Evolutionary conservation across 371 early-diverging fungal species (phyloP), one percentile per base, ranked within the genome.

Genomic region (Entomophthora muscae): DNA sequence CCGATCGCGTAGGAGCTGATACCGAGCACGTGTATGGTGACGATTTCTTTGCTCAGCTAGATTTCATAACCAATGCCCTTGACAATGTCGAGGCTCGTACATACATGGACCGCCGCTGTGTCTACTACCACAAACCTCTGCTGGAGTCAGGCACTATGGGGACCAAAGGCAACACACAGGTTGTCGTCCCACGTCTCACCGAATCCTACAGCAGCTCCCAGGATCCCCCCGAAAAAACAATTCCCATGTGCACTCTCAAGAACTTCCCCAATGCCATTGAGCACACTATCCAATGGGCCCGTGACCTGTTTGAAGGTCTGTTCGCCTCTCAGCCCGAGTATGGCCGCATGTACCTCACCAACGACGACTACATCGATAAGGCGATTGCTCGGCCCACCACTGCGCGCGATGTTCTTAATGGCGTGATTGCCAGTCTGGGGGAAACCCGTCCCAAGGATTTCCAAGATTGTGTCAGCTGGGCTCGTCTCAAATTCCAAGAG

Each of bases 201-300:
- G 99, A 99, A 78, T 93, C 97, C 33, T 99, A 99, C 80, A 92
- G 94, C 1, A 95, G 95, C 7, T 95, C 96, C 53, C 89, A 90
- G 69, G 99, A 99, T 74, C 99, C 99, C 0, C 98, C 97, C 32
- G 99, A 99, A 75, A 98, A 94, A 75, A 85, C 93, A 27, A 98
- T 99, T 66, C 99, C 99, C 33, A 90, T 96, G 67, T 99, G 99
- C 82, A 99, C 99, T 1, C 83, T 99, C 63, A 95, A 97, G 83
- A 98, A 96, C 79, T 98, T 98, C 85, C 99, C 99, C 60, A 93
- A 98, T 72, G 86, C 87, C 2, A 98, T 99, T 64, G 99, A 99
- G 80, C 99, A 99, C 76, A 96, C 98, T n/a, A 99, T 99, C 70
- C 97, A 98, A 81, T 96, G 98, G 99, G 95, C 98, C 1, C 89